These are phyloP conservation scores for Monilinia aucupariae DNA, from an alignment of 2,329 filamentous ascomycete species.

Conservation along the genomic window DNA sequence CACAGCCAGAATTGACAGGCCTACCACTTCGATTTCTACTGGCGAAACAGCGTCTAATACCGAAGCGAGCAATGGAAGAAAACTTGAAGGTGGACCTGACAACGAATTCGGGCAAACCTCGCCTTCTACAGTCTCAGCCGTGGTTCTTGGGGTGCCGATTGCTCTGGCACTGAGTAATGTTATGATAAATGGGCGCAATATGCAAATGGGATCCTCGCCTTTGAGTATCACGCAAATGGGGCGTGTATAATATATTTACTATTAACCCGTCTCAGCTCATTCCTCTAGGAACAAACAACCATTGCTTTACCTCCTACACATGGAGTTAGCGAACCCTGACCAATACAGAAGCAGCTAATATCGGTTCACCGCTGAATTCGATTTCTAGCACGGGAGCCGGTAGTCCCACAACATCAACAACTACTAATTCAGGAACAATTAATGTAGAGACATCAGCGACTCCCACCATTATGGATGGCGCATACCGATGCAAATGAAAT, in stretches of 20 bases:
- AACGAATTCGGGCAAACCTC: neutral
- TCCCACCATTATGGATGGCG: constrained; percentile 25
- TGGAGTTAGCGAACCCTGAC: neutral
- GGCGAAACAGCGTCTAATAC: neutral
- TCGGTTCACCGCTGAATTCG: neutral
- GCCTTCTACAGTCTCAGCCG: constrained; percentile 11
- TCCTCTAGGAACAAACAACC: constrained; percentile 22
- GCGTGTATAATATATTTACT: constrained; percentile 24
- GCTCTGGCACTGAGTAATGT: constrained; percentile 25
- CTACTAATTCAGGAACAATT: neutral
- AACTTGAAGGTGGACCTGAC: neutral
- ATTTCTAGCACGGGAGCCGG: neutral
- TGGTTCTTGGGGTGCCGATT: constrained; percentile 21
- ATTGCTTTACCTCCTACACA: constrained; percentile 24
- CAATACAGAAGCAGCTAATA: neutral
- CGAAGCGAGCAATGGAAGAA: neutral
- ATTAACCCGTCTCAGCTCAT: constrained; percentile 29
- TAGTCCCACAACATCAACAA: neutral
- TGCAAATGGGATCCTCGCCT: constrained; percentile 14
- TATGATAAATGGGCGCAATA: constrained; percentile 26
- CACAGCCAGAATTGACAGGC: neutral
- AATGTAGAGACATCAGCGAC: constrained; percentile 2
- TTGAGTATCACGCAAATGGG: constrained; percentile 25
- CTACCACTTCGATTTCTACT: neutral
- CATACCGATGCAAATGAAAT: constrained; percentile 24